Conservation (phyloP, 163 green algal species). For the Scenedesmus sp. region DNA sequence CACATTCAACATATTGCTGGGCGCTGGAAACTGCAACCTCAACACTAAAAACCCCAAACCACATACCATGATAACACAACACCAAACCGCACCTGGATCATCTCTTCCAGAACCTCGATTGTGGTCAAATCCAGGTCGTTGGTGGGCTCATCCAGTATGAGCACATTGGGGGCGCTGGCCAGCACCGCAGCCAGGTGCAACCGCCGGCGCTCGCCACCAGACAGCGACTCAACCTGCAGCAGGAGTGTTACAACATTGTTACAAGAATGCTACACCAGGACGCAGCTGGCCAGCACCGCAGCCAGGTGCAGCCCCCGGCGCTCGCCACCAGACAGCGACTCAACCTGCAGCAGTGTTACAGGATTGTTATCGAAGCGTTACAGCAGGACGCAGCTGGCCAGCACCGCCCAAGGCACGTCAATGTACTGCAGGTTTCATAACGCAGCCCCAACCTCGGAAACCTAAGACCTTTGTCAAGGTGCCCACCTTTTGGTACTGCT, state of each 20-base stretch:
- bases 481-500: conserved; percentile 69
- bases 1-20: no score
- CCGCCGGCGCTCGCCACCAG: conserved; percentile 82
- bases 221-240: conserved; percentile 62
- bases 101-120: conserved; percentile 78
- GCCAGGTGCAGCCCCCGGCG: conserved; percentile 83
- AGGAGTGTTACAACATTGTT: not conserved
- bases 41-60: not conserved
- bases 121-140: conserved; percentile 92
- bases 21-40: no score
- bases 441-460: no score
- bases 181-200: conserved; percentile 87
- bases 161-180: conserved; percentile 82
- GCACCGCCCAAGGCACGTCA: no score
- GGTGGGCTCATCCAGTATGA: conserved; percentile 88
- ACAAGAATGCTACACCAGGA: not conserved
- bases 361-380: not conserved
- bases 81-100: conserved; percentile 29
- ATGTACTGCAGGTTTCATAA: no score
- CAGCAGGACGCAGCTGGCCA: not conserved
- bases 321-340: conserved; percentile 78
- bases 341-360: conserved; percentile 33
- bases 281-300: not conserved
- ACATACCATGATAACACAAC: not conserved
- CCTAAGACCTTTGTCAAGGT: not conserved